Evolutionary conservation across 805 yeast genomes (phyloP).

Genomic region (Cyberlindnera misumaiensis): DNA sequence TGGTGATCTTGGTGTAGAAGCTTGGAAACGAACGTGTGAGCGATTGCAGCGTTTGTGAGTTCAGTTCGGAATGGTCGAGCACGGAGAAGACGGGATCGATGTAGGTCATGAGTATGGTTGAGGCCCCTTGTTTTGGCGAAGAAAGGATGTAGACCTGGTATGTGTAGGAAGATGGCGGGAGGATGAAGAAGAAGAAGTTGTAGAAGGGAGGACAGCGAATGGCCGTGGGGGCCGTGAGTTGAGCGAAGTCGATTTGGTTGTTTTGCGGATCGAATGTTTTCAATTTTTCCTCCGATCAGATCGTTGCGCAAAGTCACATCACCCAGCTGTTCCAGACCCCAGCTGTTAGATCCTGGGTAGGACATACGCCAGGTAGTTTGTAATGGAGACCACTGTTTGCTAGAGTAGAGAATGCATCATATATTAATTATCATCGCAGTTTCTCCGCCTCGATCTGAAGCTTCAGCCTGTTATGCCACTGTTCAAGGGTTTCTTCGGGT

Average conservation of each 20-base stretch:
- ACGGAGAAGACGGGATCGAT: slow-evolving; percentile 17
- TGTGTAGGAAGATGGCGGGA: too few species aligned
- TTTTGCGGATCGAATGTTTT: neutral
- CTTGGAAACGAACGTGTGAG: slow-evolving; percentile 10
- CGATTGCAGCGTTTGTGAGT: slow-evolving; percentile 7
- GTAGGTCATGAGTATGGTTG: slow-evolving; percentile 1
- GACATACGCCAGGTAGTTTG: too few species aligned
- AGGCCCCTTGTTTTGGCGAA: neutral
- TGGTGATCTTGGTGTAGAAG: slow-evolving; percentile 14
- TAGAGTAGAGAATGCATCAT: too few species aligned
- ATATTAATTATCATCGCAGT: neutral
- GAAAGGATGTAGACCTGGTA: neutral
- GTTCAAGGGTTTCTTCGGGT: slow-evolving; percentile 34
- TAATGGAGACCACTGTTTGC: too few species aligned
- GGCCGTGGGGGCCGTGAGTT: too few species aligned
- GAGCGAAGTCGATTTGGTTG: neutral
- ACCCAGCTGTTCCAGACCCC: too few species aligned
- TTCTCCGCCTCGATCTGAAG: slow-evolving; percentile 29
- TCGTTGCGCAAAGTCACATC: too few species aligned
- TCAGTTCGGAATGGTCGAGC: slow-evolving; percentile 2
- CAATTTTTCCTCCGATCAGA: neutral
- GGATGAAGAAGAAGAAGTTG: too few species aligned
- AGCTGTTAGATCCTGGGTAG: too few species aligned
- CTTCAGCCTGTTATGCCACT: slow-evolving; percentile 55
- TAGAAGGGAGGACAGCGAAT: too few species aligned